Conservation (phyloP, 2,329 filamentous ascomycete species). For the Aspergillus texensis region DNA sequence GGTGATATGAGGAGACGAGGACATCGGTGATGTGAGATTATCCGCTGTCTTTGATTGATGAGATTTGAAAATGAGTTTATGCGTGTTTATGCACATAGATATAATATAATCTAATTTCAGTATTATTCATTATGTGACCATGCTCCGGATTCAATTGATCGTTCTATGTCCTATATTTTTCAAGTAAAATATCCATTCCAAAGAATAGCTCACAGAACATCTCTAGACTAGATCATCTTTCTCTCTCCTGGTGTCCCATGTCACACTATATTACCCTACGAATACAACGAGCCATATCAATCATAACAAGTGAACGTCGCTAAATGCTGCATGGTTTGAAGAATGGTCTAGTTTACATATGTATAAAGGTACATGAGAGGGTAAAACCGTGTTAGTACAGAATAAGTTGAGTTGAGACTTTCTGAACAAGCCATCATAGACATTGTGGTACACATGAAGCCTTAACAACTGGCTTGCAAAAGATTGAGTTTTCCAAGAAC, state of each 20-base stretch:
- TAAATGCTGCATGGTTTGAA: not conserved
- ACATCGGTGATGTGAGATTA: conserved; percentile 29
- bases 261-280: too few species aligned
- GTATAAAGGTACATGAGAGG: not conserved
- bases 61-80: conserved; percentile 5
- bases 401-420: not conserved
- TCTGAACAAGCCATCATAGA: not conserved
- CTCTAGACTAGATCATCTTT: too few species aligned
- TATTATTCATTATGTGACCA: not conserved
- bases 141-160: too few species aligned
- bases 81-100: not conserved
- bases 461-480: not conserved
- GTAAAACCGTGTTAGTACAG: not conserved
- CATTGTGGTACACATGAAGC: not conserved
- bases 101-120: not conserved
- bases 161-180: too few species aligned
- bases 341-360: not conserved
- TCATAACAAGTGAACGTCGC: not conserved
- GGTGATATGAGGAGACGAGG: conserved; percentile 37
- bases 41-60: conserved; percentile 3
- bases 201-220: too few species aligned
- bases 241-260: too few species aligned
- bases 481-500: not conserved
- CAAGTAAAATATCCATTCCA: too few species aligned
- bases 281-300: too few species aligned